Evolutionary conservation across 495 filamentous ascomycete genomes (phyloP), one percentile per base, ranked within the genome.

Genomic region (Antarctomyces pellizariae): DNA sequence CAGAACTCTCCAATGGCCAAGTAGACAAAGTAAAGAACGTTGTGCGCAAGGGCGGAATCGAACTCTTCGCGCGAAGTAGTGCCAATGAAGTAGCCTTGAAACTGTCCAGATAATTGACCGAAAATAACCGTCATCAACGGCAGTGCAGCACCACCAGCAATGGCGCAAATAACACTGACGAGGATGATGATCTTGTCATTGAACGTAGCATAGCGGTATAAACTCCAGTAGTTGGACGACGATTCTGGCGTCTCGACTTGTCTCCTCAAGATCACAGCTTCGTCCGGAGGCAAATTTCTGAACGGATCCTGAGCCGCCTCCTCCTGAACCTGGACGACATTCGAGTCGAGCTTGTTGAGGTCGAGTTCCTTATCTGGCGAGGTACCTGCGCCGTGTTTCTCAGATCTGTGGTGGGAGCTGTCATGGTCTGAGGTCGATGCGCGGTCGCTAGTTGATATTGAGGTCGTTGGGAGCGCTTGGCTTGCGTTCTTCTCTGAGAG

Each of bases 81-180:
- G 2, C 54, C 50, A 5, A 49, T 28, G 27, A 67, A 60, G 41
- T 67, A 80, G 4, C 53, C 42, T 42, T 74, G 63, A 39, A 95
- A 89, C 3, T 55, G 56, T 6, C 68, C 67, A 21, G 78, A 59
- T 10, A 92, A 56, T 25, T 72, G 57, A 36, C 78, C 79, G 36
- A 86, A 84, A 28, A 83, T 56, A 35, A 89, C 63, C 0, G 84
- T 92, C 65, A 92, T 90, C 21, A 92, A 48, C 1, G 84, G 84
- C 42, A 90, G 45, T 4, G 71, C 75, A 29, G 79, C 75, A 28
- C 82, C 84, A 7, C 64, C 79, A 19, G 61, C 64, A 39, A 89
- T 78, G 32, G 79, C 61, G 30, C 62, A 67, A 20, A 91, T 38
- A 7, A 53, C 43, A 33, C 66, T 64, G 28, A 78, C 52, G 11